Conservation (phyloP, 345 rosid species). For the Aurinia saxatilis region DNA sequence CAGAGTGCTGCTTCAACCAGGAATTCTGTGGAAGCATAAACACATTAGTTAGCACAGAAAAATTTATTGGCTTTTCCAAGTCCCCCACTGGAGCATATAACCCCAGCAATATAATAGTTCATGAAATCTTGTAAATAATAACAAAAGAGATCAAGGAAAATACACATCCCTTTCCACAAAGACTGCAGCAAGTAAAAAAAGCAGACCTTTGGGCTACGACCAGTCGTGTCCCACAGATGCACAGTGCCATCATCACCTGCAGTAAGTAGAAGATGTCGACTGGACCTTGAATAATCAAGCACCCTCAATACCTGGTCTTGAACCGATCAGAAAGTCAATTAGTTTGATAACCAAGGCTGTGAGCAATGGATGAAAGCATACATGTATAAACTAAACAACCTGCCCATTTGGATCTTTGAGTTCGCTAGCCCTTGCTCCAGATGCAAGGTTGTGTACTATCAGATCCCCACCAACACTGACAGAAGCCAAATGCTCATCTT, state of each 20-base stretch:
- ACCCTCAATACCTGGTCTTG: constrained; percentile 95
- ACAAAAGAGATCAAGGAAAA: not conserved
- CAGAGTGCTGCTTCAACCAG: constrained; percentile 96
- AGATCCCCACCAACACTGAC: constrained; percentile 83
- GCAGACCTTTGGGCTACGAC: constrained; percentile 84
- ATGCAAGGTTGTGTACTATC: constrained; percentile 89
- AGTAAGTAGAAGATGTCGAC: constrained; percentile 87
- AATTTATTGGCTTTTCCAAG: not conserved
- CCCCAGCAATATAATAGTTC: not conserved
- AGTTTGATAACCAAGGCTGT: constrained; percentile 15
- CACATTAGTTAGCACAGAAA: no score
- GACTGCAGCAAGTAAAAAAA: not conserved
- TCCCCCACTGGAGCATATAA: not conserved
- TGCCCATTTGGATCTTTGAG: constrained; percentile 91
- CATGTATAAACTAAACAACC: constrained; percentile 55
- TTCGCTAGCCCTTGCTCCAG: constrained; percentile 83
- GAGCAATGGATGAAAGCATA: constrained; percentile 1
- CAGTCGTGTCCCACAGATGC: constrained; percentile 94
- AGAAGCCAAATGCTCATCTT: constrained; percentile 97
- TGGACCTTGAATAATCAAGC: constrained; percentile 89
- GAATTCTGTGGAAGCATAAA: constrained; percentile 64
- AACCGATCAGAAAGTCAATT: constrained; percentile 36
- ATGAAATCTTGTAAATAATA: not conserved
- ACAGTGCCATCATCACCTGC: constrained; percentile 99
- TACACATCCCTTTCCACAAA: not conserved